These are phyloP conservation scores for Phaffia rhodozyma DNA, from an alignment of 1,284 basidiomycete genomes.

Conservation along the genomic window DNA sequence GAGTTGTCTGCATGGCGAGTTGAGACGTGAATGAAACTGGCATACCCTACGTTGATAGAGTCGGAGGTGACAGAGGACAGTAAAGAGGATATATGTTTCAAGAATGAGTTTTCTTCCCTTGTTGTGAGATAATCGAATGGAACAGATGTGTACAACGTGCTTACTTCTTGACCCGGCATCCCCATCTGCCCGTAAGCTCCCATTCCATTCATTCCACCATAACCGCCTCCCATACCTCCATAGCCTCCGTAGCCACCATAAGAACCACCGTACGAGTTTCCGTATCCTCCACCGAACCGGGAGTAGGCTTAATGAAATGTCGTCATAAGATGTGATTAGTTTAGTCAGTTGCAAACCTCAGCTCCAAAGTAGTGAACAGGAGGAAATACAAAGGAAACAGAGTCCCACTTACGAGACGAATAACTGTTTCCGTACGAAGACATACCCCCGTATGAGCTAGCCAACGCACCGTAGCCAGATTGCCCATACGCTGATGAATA, in stretches of 20 bases:
- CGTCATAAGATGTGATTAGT: neutral
- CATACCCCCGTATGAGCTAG: neutral
- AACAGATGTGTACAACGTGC: slow-evolving; percentile 37
- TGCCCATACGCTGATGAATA: too few species aligned
- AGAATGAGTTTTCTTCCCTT: neutral
- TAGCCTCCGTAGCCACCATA: slow-evolving; percentile 22
- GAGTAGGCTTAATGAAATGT: slow-evolving; percentile 21
- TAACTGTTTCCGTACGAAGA: neutral
- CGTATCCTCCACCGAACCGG: slow-evolving; percentile 27
- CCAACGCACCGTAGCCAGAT: too few species aligned
- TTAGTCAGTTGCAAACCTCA: too few species aligned
- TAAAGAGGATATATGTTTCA: neutral
- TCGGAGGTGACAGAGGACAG: neutral
- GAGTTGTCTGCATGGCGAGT: slow-evolving; percentile 76
- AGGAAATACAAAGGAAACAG: neutral
- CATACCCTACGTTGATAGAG: slow-evolving; percentile 23
- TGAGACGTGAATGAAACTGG: slow-evolving; percentile 65
- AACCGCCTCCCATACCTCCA: slow-evolving; percentile 35
- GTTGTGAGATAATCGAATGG: slow-evolving; percentile 20
- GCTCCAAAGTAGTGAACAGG: neutral
- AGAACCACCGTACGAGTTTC: neutral
- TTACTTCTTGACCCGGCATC: slow-evolving; percentile 36
- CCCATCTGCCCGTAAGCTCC: slow-evolving; percentile 36
- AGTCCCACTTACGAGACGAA: neutral
- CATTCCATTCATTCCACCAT: slow-evolving; percentile 27